Evolutionary conservation across 2,329 filamentous ascomycete species (phyloP), one percentile per base, ranked within the genome.

Genomic region (Neofusicoccum parvum): DNA sequence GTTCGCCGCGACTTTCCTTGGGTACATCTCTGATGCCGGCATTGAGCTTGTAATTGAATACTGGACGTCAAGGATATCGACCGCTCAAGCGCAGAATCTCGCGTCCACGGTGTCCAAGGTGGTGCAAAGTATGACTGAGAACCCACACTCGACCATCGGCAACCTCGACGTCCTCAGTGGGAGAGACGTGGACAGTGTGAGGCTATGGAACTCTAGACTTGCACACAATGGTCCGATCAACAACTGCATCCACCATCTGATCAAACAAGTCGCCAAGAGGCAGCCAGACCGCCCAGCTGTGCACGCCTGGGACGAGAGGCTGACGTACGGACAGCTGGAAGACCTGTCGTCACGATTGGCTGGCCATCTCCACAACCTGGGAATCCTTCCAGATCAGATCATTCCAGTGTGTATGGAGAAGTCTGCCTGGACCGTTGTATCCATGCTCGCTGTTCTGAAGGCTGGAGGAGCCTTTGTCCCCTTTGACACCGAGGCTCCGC

Each of bases 231-330:
- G 20, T 27, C 37, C 76, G 0, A 74, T 80, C 58, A 72, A 78
- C 39, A 79, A 76, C 49, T 83, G 82, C 69, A 82, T 82, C 75
- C 81, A 85, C 65, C 80, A 83, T 1, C 76, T 83, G 64, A 73
- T 85, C 12, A 71, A 78, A 4, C 72, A 81, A 60, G 78, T 75
- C 70, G 76, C 76, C 20, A 68, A 67, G 49, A 67, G 69, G 15
- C 68, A 74, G 10, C 75, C 77, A 1, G 71, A 78, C 2, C 79
- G 79, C 10, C 27, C 7, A 1, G 76, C 76, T 9, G 68, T 78
- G 15, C 69, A 70, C 15, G 39, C 64, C 1, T 67, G 66, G 66
- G 66, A 67, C 36, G 66, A 11, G 20, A 43, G 36, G 7, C 63
- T 4, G 2, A 64, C 66, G 1, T 67, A 66, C 43, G 5, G 14